Conservation (phyloP, 495 filamentous ascomycete species). For the Pyrenula massariospora region DNA sequence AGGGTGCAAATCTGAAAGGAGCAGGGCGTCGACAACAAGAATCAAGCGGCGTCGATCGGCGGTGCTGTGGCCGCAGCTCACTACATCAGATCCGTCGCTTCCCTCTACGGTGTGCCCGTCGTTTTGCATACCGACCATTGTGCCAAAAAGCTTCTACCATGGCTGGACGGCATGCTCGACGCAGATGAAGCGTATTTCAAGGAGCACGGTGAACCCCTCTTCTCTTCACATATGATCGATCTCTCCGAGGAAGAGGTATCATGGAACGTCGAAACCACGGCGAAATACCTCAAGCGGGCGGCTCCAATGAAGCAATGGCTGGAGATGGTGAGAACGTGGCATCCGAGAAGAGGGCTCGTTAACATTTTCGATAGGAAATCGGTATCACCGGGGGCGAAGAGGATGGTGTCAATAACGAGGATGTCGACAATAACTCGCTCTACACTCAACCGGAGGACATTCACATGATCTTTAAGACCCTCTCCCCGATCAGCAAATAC, state of each 20-base stretch:
- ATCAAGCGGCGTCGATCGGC: constrained; percentile 78
- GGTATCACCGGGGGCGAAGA: constrained; percentile 94
- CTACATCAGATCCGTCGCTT: constrained; percentile 84
- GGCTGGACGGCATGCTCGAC: constrained; percentile 93
- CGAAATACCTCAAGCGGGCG: constrained; percentile 79
- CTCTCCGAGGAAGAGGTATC: constrained; percentile 72
- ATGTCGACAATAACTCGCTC: constrained; percentile 87
- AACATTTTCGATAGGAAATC: constrained; percentile 46
- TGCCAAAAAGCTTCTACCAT: constrained; percentile 87
- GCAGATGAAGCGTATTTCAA: constrained; percentile 90
- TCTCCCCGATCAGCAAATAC: constrained; percentile 73
- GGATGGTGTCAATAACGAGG: constrained; percentile 62
- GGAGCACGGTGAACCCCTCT: constrained; percentile 81
- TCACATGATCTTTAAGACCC: constrained; percentile 71
- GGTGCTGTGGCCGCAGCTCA: constrained; percentile 82
- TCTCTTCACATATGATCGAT: constrained; percentile 97
- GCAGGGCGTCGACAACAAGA: constrained; percentile 68
- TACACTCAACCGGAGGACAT: constrained; percentile 98
- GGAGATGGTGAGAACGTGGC: constrained; percentile 65
- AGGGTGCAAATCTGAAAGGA: neutral
- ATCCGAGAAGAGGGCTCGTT: neutral
- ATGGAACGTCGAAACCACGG: constrained; percentile 83
- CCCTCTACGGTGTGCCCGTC: constrained; percentile 80
- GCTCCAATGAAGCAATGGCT: constrained; percentile 97
- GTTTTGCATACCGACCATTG: constrained; percentile 90